phyloP scores from a whole-genome alignment of 805 yeast genomes.

The Naumovozyma dairenensis region DNA sequence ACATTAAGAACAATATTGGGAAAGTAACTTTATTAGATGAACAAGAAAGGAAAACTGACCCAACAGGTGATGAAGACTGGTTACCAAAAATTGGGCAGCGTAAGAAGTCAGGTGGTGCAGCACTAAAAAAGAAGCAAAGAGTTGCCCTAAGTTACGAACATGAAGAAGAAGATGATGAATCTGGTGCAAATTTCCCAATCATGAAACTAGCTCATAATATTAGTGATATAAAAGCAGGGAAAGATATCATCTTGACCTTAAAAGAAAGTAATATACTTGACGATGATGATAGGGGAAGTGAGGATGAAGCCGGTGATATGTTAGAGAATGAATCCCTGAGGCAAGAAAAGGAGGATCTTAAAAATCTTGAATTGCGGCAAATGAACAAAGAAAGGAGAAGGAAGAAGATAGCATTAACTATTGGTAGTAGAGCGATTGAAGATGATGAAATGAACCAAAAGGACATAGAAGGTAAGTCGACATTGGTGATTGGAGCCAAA shows the following conservation, averaged over 20 bases:
- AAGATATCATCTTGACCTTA: slow-evolving; percentile 45
- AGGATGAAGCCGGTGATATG: slow-evolving; percentile 17
- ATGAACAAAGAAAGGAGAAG: slow-evolving; percentile 29
- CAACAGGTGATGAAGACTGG: slow-evolving; percentile 15
- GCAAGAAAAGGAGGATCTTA: slow-evolving; percentile 23
- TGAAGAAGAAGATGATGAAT: slow-evolving; percentile 20
- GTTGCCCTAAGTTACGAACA: slow-evolving; percentile 6
- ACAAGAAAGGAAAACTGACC: not conserved
- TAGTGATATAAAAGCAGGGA: slow-evolving; percentile 30
- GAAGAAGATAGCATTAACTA: slow-evolving; percentile 12
- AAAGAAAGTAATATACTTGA: slow-evolving; percentile 32
- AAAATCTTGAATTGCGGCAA: slow-evolving; percentile 24
- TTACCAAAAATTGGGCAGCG: slow-evolving; percentile 15
- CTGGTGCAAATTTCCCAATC: slow-evolving; percentile 22
- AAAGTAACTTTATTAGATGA: not conserved
- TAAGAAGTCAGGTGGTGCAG: not conserved
- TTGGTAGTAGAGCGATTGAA: slow-evolving; percentile 17
- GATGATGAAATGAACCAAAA: slow-evolving; percentile 10
- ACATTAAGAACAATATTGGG: slow-evolving; percentile 1
- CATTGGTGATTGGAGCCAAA: slow-evolving; percentile 15
- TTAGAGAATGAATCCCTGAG: slow-evolving; percentile 21
- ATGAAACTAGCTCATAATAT: slow-evolving; percentile 44
- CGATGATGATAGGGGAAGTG: slow-evolving; percentile 25
- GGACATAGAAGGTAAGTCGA: slow-evolving; percentile 15
- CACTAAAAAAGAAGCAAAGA: slow-evolving; percentile 2